Evolutionary conservation across 2,329 filamentous ascomycete genomes (phyloP), one percentile per base, ranked within the genome.

Genomic region (Fusarium ambrosium): DNA sequence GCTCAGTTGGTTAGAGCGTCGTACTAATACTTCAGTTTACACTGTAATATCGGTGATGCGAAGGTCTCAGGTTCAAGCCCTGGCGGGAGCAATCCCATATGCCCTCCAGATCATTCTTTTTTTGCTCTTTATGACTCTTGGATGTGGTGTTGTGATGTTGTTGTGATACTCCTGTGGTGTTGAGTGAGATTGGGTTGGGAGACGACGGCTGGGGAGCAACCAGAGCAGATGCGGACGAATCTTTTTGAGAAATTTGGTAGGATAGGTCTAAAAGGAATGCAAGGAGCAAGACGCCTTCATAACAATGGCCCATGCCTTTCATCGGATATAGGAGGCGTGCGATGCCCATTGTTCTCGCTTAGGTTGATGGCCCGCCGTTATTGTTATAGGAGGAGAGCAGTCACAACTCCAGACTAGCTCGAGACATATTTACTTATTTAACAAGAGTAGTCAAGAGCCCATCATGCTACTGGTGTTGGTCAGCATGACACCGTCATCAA

Each of bases 1-100:
- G 79, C 79, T 79, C 76, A 80, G 79, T 79, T 80, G 78, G 79
- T 80, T 80, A 80, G 78, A 79, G 78, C 79, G 73, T 80, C 77
- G 79, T 80, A 79, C 79, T 80, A 80, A 80, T 80, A 80, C 70
- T 77, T 72, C 66, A 71, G 48, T 53, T 32, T n/a, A 53, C 48
- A 53, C 48, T 53, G 48, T 53, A 53, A 53, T 53, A 53, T 53
- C 24, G 27, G 48, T 53, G 27, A 80, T 80, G 79, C 78, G 77
- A 75, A 78, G 79, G 79, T 79, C 79, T 79, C 76, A 79, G 78
- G 79, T 80, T 80, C 79, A 78, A 80, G 77, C 78, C 79, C 77
- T 79, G 77, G 77, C 74, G 77, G 77, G 77, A 79, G 77, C 79
- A 79, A 71, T 79, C 78, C 71, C 67, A 73, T 5, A 45, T 10